Evolutionary conservation across 768 basidiomycete species (phyloP), one percentile per base, ranked within the genome.

Genomic region (Clavaria fumosa): DNA sequence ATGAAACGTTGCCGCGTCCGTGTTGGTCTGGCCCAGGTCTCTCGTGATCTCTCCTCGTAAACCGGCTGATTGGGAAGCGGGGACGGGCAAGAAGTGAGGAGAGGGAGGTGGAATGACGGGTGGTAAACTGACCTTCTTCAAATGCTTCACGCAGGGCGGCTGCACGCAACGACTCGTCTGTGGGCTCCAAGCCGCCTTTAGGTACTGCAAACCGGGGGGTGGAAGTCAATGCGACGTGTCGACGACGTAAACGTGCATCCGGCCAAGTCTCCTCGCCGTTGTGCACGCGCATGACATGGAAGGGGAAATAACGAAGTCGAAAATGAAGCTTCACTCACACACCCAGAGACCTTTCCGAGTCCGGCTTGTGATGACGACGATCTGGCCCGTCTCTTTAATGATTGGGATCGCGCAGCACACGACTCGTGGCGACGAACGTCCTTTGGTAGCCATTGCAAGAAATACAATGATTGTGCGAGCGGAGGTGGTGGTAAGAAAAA

Each of bases 71-170:
- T 48, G 28, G 39, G 42, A 40, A 49, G 44, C 44, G 50, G 47
- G 41, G 36, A 45, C 44, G 43, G 44, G 45, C 39, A 47, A 51
- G 45, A 47, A 50, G 38, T 40, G 45, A 38, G 47, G 35, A 47
- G 53, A 53, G 33, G 47, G 56, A 58, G 53, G 51, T 50, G 52
- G 53, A 58, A 55, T 54, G 61, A 63, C 61, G 61, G 60, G n/a
- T n/a, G 70, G 65, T 74, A 78, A 72, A 64, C 74, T 73, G 81
- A 89, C 85, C 85, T 88, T 89, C 85, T 82, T 89, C 85, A 59
- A 80, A 67, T 62, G 85, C 85, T 75, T 89, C 85, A 59, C 85
- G 72, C 52, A 74, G 79, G 63, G 85, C 85, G 55, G 85, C 85
- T 63, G 74, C 77, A 67, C 86, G 83, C 51, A 88, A 63, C 58